Evolutionary conservation across 2,329 filamentous ascomycete genomes (phyloP), one percentile per base, ranked within the genome.

Genomic region (Sarocladiaceae sp.): DNA sequence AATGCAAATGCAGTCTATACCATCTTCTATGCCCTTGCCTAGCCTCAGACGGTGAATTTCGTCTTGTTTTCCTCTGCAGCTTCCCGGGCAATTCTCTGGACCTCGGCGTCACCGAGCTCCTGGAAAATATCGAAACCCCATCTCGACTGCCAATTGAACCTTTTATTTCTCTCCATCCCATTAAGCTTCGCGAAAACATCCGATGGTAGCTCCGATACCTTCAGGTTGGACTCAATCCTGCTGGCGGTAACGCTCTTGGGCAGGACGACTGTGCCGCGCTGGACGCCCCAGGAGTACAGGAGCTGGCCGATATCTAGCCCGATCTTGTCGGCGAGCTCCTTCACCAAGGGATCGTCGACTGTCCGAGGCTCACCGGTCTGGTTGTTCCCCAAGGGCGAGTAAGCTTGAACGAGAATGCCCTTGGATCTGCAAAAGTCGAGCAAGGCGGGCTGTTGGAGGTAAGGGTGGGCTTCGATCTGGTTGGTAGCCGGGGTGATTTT

Each of bases 381-480:
- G 60, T 76, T 78, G 61, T 76, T 78, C 12, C 72, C 80, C 18
- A 84, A 72, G 3, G 81, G 80, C 32, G 76, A 82, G 62, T 84
- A 84, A 4, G 80, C 80, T 53, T 78, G 74, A 37, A 83, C 60
- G 48, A 77, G 66, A 49, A 85, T 83, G 48, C 68, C 68, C 58
- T 82, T 74, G 50, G 69, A 59, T 44, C 73, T 62, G 63, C 73
- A 79, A 60, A 73, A 80, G 12, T 72, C 64, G 6, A 82, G 60
- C 21, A 86, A 63, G 15, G 74, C 67, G 2, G 65, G 64, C 56
- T 78, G 82, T 57, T 83, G 82, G 10, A 85, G 68, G 54, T 82
- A 83, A 2, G 82, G 80, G 58, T 85, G 80, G 43, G 78, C 78
- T 58, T 85, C 82, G 50, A 85, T 78, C 63, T 85, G 82, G 62